These are phyloP conservation scores for Saccharum hybrid DNA, from an alignment of 202 grass and related monocot species.

Conservation along the genomic window DNA sequence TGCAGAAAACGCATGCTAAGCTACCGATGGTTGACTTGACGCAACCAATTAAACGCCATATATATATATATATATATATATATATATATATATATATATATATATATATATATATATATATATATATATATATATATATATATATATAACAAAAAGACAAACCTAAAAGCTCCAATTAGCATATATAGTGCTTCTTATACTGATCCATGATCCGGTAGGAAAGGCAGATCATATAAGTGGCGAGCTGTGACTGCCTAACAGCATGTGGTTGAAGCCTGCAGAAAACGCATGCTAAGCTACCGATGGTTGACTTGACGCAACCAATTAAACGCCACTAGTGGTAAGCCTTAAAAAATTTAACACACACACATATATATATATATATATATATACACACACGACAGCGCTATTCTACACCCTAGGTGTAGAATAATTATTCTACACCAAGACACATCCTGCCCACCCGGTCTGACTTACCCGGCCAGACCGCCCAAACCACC, in stretches of 20 bases:
- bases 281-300: neutral
- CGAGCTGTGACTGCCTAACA: slow-evolving; percentile 10
- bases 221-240: neutral
- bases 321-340: neutral
- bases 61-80: no score
- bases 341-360: neutral
- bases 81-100: no score
- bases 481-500: no score
- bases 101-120: no score
- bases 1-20: slow-evolving; percentile 19
- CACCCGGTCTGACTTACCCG: no score
- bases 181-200: neutral
- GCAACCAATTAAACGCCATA: neutral
- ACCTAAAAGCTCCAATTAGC: no score
- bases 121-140: neutral
- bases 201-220: slow-evolving; percentile 2
- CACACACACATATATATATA: no score
- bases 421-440: no score
- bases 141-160: no score
- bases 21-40: slow-evolving; percentile 29
- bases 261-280: neutral
- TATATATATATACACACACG: no score
- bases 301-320: slow-evolving; percentile 31
- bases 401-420: no score
- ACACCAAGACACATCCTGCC: no score